Percentiles rank a stretch among this genome's conserved stretches.
These are phyloP conservation scores for Cercospora sesami DNA, from an alignment of 2,329 filamentous ascomycete genomes.

Conservation along the genomic window DNA sequence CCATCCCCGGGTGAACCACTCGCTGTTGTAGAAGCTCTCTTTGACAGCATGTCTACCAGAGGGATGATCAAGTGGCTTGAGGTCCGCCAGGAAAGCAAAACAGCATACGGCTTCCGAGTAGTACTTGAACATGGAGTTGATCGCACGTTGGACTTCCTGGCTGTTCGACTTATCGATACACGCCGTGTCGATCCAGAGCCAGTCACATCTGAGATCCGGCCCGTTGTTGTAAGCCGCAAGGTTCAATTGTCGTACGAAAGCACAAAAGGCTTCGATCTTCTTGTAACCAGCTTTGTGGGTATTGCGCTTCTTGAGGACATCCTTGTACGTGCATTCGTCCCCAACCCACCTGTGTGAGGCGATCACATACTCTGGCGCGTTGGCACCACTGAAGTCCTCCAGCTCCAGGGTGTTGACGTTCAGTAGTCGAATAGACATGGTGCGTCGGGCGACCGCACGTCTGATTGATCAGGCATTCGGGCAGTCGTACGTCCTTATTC, in stretches of 20 bases:
- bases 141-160: slow-evolving; percentile 18
- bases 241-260: background rate
- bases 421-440: slow-evolving; percentile 15
- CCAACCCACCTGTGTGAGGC: slow-evolving; percentile 18
- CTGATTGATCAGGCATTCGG: slow-evolving; percentile 4
- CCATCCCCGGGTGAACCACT: slow-evolving; percentile 31
- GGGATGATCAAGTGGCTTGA: background rate
- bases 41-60: background rate
- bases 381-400: background rate
- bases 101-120: slow-evolving; percentile 21
- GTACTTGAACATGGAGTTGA: slow-evolving; percentile 29
- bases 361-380: slow-evolving; percentile 16
- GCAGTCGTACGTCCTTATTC: slow-evolving; percentile 8
- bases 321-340: slow-evolving; percentile 15
- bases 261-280: slow-evolving; percentile 11
- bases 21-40: slow-evolving; percentile 12
- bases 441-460: background rate
- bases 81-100: slow-evolving; percentile 23
- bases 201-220: slow-evolving; percentile 9
- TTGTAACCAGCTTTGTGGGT: slow-evolving; percentile 8
- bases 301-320: slow-evolving; percentile 21
- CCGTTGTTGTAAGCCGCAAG: background rate
- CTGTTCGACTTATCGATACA: slow-evolving; percentile 26
- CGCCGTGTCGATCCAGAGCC: slow-evolving; percentile 28
- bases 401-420: slow-evolving; percentile 15